These are phyloP conservation scores for Sclerospora graminicola DNA, from an alignment of 352 stramenopile species.

Conservation along the genomic window DNA sequence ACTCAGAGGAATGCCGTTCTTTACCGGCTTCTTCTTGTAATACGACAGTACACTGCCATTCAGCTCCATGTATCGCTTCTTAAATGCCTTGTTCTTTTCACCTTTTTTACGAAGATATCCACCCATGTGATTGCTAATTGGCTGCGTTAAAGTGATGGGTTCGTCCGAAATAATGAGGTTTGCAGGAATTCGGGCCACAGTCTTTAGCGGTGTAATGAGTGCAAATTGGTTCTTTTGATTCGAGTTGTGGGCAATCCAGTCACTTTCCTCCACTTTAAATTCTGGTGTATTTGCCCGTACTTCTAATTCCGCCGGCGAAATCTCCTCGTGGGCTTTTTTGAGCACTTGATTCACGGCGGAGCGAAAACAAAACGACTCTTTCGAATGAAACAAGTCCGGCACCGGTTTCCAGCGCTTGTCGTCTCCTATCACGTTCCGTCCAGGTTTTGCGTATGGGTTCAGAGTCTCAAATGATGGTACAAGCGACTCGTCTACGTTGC, in stretches of 20 bases:
- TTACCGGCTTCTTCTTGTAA: conserved; percentile 83
- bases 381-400: conserved; percentile 60
- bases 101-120: conserved; percentile 75
- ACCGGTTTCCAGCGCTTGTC: conserved; percentile 76
- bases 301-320: conserved; percentile 73
- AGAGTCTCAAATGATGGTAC: conserved; percentile 64
- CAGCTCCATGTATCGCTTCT: conserved; percentile 79
- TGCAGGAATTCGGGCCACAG: conserved; percentile 58
- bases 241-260: conserved; percentile 80
- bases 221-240: conserved; percentile 69
- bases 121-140: conserved; percentile 43
- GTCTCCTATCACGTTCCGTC: conserved; percentile 27
- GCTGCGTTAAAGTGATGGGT: conserved; percentile 20
- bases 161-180: conserved; percentile 62
- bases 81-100: conserved; percentile 77
- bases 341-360: conserved; percentile 59
- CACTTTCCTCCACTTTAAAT: conserved; percentile 76
- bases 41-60: conserved; percentile 64
- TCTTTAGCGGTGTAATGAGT: conserved; percentile 77
- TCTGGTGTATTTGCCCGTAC: conserved; percentile 84
- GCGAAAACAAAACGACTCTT: conserved; percentile 77
- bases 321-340: conserved; percentile 70
- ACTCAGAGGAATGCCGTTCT: conserved; percentile 58
- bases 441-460: conserved; percentile 62
- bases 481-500: conserved; percentile 33